phyloP scores from a whole-genome alignment of 306 rosid genomes.

The Cicer chorassanicum region DNA sequence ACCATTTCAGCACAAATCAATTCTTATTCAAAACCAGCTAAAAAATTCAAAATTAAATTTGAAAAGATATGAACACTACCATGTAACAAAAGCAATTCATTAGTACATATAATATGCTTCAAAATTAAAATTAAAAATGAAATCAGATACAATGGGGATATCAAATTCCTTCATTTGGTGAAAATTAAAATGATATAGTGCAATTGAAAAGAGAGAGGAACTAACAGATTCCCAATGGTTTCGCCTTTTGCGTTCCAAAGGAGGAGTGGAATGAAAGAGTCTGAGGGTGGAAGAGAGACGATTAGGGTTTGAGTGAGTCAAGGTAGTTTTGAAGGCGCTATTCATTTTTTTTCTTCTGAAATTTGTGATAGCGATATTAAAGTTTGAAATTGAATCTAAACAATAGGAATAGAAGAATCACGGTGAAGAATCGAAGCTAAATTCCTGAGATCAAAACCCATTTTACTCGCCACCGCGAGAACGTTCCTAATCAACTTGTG shows the following conservation, averaged over 20 bases:
- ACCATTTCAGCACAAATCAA: conserved; percentile 31
- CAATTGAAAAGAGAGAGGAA: conserved; percentile 13
- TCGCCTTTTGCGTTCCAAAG: conserved; percentile 70
- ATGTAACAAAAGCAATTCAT: too few relatives aligned
- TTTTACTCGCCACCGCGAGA: conserved; percentile 29
- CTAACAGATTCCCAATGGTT: conserved; percentile 64
- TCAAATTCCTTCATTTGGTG: not conserved
- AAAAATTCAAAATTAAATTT: not conserved
- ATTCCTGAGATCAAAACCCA: not conserved
- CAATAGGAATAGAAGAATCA: not conserved
- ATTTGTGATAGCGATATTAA: not conserved
- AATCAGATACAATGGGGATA: not conserved
- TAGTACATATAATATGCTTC: too few relatives aligned
- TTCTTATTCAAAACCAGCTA: conserved; percentile 7
- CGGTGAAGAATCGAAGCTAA: conserved; percentile 15
- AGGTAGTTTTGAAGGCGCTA: conserved; percentile 56
- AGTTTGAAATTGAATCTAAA: not conserved
- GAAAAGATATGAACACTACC: not conserved
- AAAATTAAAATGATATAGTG: not conserved
- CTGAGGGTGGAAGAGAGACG: conserved; percentile 40
- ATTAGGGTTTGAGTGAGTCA: conserved; percentile 51
- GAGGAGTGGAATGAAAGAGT: conserved; percentile 81
- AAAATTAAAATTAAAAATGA: not conserved
- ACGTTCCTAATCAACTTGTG: conserved; percentile 8
- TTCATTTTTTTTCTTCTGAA: conserved; percentile 52